Evolutionary conservation across 257 asterid genomes (phyloP).

Genomic region (Jasminum sambac): DNA sequence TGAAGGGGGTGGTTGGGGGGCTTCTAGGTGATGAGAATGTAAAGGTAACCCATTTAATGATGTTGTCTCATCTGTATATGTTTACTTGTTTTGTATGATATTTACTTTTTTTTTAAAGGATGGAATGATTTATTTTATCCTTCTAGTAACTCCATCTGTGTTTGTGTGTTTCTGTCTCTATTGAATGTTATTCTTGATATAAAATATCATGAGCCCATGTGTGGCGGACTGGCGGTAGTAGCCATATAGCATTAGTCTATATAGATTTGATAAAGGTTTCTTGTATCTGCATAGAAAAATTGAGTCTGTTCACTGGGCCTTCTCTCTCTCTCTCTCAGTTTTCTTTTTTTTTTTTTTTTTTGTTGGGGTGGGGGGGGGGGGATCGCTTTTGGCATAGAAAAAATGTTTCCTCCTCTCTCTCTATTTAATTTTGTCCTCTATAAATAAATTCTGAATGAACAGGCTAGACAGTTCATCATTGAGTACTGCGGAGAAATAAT

Average conservation of each 20-base stretch:
- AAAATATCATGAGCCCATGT: slow-evolving; percentile 1
- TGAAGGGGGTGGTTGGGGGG: slow-evolving; percentile 97
- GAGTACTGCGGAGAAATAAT: slow-evolving; percentile 94
- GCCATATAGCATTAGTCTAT: slow-evolving; percentile 15
- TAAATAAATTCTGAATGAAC: slow-evolving; percentile 24
- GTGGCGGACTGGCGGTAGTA: slow-evolving; percentile 1
- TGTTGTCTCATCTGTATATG: slow-evolving; percentile 15
- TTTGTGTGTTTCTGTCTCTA: neutral
- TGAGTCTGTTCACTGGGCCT: neutral
- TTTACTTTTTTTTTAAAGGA: neutral
- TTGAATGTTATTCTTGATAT: neutral
- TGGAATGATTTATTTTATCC: neutral
- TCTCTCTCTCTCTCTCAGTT: too few species aligned
- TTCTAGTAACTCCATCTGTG: slow-evolving; percentile 8
- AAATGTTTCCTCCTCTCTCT: slow-evolving; percentile 1
- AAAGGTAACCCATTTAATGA: slow-evolving; percentile 51
- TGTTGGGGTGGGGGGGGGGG: too few species aligned
- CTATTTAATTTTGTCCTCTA: too few species aligned
- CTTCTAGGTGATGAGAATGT: slow-evolving; percentile 70
- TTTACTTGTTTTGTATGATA: neutral
- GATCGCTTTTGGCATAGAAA: too few species aligned
- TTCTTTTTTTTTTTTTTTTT: too few species aligned
- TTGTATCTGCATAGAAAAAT: neutral
- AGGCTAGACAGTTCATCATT: slow-evolving; percentile 87
- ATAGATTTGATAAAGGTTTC: too few species aligned